phyloP scores from a whole-genome alignment of 2,329 filamentous ascomycete species.

The Furcasterigmium sp. region DNA sequence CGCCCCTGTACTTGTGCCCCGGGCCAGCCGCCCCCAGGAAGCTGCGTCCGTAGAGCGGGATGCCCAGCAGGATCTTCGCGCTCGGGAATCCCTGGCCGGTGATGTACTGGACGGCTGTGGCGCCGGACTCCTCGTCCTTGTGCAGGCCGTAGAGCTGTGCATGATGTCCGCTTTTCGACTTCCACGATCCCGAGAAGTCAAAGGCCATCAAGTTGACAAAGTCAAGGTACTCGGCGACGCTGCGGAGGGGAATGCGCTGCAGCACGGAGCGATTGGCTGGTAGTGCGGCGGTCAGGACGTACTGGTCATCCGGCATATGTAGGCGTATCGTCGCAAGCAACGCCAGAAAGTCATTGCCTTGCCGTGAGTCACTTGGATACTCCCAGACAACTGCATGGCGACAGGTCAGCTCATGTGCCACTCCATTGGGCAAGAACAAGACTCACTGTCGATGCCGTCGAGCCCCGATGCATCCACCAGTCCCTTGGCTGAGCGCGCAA shows the following conservation, averaged over 20 bases:
- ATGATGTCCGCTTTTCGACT: slow-evolving; percentile 63
- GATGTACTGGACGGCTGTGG: slow-evolving; percentile 61
- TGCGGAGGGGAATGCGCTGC: slow-evolving; percentile 61
- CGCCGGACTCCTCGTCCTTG: slow-evolving; percentile 59
- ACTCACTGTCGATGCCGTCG: slow-evolving; percentile 61
- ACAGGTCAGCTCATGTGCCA: not conserved
- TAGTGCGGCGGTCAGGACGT: slow-evolving; percentile 66
- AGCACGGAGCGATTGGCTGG: slow-evolving; percentile 63
- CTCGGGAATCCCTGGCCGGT: slow-evolving; percentile 60
- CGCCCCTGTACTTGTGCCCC: slow-evolving; percentile 54
- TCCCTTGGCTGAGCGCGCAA: slow-evolving; percentile 61
- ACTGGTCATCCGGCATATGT: slow-evolving; percentile 62
- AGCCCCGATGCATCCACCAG: slow-evolving; percentile 65
- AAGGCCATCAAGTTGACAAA: slow-evolving; percentile 76
- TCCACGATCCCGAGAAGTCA: slow-evolving; percentile 73
- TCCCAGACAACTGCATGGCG: slow-evolving; percentile 67
- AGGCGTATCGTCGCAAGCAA: slow-evolving; percentile 63
- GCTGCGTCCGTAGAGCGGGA: slow-evolving; percentile 71
- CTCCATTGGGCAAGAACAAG: no score
- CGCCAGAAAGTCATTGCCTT: slow-evolving; percentile 66
- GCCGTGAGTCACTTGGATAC: slow-evolving; percentile 59
- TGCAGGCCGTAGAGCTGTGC: slow-evolving; percentile 64
- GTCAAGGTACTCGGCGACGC: slow-evolving; percentile 62
- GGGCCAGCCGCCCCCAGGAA: slow-evolving; percentile 62
- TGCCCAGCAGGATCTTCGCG: slow-evolving; percentile 68